These are phyloP conservation scores for Fusarium nematophilum DNA, from an alignment of 2,329 filamentous ascomycete species.

Conservation along the genomic window DNA sequence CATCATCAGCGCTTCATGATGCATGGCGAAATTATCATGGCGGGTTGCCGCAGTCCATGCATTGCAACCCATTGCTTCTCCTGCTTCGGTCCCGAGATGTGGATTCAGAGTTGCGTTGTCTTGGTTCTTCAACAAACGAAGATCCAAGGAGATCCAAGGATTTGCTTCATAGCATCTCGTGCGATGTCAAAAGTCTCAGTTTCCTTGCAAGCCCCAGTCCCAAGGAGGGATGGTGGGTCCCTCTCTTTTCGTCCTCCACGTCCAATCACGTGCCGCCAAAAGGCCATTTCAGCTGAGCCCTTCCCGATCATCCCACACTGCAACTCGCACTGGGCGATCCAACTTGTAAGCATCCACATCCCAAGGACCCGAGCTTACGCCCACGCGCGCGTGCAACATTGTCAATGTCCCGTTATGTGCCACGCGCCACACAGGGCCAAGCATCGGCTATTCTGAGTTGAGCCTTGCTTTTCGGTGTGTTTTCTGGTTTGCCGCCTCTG, in stretches of 20 bases:
- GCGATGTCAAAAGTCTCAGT: constrained; percentile 27
- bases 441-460: constrained; percentile 2
- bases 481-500: constrained; percentile 2
- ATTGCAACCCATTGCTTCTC: too few species aligned
- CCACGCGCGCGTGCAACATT: not conserved
- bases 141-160: constrained; percentile 27
- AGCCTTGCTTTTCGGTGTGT: constrained; percentile 7
- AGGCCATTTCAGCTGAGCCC: constrained; percentile 38
- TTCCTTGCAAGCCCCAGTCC: constrained; percentile 31
- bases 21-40: not conserved
- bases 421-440: constrained; percentile 4
- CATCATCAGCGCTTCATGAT: constrained; percentile 5
- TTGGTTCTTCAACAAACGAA: constrained; percentile 28
- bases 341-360: constrained; percentile 19
- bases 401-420: constrained; percentile 11
- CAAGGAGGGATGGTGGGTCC: constrained; percentile 27
- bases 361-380: too few species aligned
- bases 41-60: not conserved
- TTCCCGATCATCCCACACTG: constrained; percentile 30
- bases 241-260: constrained; percentile 7
- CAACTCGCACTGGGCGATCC: constrained; percentile 17
- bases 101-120: not conserved
- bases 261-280: constrained; percentile 34
- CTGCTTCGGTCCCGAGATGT: constrained; percentile 4
- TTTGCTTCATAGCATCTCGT: constrained; percentile 6